Evolutionary conservation across 176 grass and related monocot genomes (phyloP).

Genomic region (Aegilops longissima): DNA sequence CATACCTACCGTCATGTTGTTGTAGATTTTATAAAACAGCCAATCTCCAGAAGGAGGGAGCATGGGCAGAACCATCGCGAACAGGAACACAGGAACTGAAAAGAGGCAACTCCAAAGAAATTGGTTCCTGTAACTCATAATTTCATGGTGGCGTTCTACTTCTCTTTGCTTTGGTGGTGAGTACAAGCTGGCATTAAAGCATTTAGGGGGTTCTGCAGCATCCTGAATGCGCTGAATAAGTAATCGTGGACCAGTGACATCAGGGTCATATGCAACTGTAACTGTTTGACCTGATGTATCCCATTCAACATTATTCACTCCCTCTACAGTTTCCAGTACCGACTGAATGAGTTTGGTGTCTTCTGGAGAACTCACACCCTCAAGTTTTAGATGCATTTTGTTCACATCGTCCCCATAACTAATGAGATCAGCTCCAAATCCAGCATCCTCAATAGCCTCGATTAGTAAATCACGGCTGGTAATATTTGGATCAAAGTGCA

Average conservation of each 20-base stretch:
- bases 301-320: slow-evolving; percentile 73
- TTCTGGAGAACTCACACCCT: slow-evolving; percentile 60
- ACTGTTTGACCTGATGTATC: slow-evolving; percentile 57
- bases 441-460: slow-evolving; percentile 93
- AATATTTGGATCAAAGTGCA: slow-evolving; percentile 88
- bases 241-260: slow-evolving; percentile 88
- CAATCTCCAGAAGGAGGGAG: slow-evolving; percentile 66
- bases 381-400: slow-evolving; percentile 87
- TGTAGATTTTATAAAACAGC: slow-evolving; percentile 63
- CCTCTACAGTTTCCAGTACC: slow-evolving; percentile 62
- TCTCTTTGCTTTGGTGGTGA: slow-evolving; percentile 71
- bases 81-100: slow-evolving; percentile 78
- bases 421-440: slow-evolving; percentile 91
- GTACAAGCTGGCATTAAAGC: slow-evolving; percentile 67
- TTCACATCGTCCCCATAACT: slow-evolving; percentile 78
- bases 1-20: slow-evolving; percentile 87
- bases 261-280: slow-evolving; percentile 74
- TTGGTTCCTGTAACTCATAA: slow-evolving; percentile 73
- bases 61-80: slow-evolving; percentile 94
- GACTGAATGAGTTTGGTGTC: slow-evolving; percentile 70
- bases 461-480: slow-evolving; percentile 57
- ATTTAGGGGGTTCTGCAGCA: slow-evolving; percentile 47
- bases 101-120: slow-evolving; percentile 97
- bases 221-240: slow-evolving; percentile 78
- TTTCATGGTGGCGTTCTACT: slow-evolving; percentile 64